Evolutionary conservation across 768 basidiomycete species (phyloP).

Genomic region (Pleurotus citrinopileatus): DNA sequence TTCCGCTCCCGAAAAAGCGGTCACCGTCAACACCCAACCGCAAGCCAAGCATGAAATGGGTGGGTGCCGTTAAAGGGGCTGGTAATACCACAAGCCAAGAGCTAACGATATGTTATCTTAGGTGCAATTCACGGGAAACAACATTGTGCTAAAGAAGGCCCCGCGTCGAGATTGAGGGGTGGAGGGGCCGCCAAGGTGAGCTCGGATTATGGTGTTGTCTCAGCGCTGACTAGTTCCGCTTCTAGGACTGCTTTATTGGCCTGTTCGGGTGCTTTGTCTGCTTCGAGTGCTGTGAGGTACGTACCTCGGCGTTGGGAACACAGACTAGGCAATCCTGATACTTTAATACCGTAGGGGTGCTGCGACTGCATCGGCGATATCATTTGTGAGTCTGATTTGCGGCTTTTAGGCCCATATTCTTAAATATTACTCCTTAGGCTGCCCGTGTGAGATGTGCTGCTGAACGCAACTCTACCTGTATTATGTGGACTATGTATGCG

Average conservation of each 20-base stretch:
- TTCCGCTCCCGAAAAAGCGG: slow-evolving; percentile 16
- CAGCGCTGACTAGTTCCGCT: background rate
- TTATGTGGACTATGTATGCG: too few species aligned
- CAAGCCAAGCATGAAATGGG: slow-evolving; percentile 63
- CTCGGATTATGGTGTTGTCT: too few species aligned
- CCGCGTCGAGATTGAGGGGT: slow-evolving; percentile 62
- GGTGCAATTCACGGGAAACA: slow-evolving; percentile 17
- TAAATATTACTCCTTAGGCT: slow-evolving; percentile 48
- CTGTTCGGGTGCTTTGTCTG: slow-evolving; percentile 67
- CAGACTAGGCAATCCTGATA: background rate
- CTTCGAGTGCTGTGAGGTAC: slow-evolving; percentile 74
- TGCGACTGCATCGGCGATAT: slow-evolving; percentile 73
- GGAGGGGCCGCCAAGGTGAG: slow-evolving; percentile 69
- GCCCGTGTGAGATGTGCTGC: slow-evolving; percentile 80
- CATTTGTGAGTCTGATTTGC: slow-evolving; percentile 47
- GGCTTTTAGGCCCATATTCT: background rate
- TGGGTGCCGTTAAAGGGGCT: slow-evolving; percentile 29
- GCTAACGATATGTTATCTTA: slow-evolving; percentile 20
- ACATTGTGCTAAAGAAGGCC: slow-evolving; percentile 33
- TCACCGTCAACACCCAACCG: slow-evolving; percentile 47
- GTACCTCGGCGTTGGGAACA: slow-evolving; percentile 12
- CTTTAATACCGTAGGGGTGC: slow-evolving; percentile 43
- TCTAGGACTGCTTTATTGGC: slow-evolving; percentile 66
- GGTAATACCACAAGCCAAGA: background rate
- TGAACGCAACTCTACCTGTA: slow-evolving; percentile 22